phyloP scores from a whole-genome alignment of 2,329 filamentous ascomycete species.

The Colletotrichum horii region DNA sequence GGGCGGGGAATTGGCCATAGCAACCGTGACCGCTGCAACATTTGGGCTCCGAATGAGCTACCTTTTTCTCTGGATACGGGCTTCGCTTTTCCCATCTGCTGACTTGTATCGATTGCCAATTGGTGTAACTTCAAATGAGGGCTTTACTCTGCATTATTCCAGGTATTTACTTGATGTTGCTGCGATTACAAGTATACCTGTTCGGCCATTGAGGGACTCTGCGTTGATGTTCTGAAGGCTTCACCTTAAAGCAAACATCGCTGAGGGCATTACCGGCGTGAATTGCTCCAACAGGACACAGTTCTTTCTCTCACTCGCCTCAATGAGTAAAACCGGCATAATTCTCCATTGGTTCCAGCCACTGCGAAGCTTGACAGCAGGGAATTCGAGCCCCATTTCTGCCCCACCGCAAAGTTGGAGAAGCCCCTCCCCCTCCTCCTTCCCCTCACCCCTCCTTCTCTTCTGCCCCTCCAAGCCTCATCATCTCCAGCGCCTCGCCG shows the following conservation, averaged over 20 bases:
- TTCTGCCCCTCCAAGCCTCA: background rate
- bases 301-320: background rate
- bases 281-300: background rate
- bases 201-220: background rate
- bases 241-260: background rate
- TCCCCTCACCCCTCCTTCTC: slow-evolving; percentile 1
- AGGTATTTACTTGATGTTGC: background rate
- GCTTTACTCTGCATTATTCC: background rate
- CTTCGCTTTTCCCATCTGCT: background rate
- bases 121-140: background rate
- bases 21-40: background rate
- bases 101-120: background rate
- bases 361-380: background rate
- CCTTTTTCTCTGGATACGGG: background rate
- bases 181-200: background rate
- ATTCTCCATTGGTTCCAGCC: background rate
- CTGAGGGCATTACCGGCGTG: slow-evolving; percentile 3
- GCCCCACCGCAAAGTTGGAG: background rate
- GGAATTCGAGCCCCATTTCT: background rate
- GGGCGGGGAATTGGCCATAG: background rate
- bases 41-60: background rate
- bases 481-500: background rate
- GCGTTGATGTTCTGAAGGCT: background rate
- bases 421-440: slow-evolving; percentile 11
- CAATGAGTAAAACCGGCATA: background rate